Conservation (phyloP, 2,329 filamentous ascomycete species). For the Proliferodiscus dingleyae region DNA sequence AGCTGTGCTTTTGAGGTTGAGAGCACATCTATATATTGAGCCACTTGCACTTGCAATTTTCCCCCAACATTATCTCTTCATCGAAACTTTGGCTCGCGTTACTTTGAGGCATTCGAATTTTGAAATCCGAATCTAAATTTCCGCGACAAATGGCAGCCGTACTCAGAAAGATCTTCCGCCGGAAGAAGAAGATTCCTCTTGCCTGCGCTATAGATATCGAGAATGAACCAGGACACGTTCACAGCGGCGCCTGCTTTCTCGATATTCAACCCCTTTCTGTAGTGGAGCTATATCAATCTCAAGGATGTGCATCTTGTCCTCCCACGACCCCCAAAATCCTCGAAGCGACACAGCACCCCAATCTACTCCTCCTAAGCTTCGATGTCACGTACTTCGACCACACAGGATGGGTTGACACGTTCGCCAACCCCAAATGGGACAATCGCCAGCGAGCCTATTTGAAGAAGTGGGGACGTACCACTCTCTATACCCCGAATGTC, state of each 20-base stretch:
- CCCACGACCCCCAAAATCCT: conserved; percentile 32
- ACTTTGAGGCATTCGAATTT: too few species aligned
- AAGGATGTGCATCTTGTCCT: conserved; percentile 33
- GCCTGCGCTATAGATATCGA: conserved; percentile 31
- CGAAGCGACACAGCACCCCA: conserved; percentile 27
- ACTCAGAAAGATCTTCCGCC: conserved; percentile 28
- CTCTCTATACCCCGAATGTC: conserved; percentile 32
- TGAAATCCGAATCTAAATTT: too few species aligned
- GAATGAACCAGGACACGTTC: conserved; percentile 29
- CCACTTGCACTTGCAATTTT: too few species aligned
- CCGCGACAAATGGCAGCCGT: conserved; percentile 5
- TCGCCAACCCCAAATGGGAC: conserved; percentile 29
- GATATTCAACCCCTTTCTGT: conserved; percentile 32
- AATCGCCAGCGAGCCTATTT: conserved; percentile 33
- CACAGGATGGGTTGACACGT: conserved; percentile 33
- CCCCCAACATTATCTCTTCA: too few species aligned
- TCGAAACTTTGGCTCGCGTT: too few species aligned
- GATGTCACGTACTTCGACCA: conserved; percentile 35
- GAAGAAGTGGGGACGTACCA: conserved; percentile 29
- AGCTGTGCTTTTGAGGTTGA: too few species aligned
- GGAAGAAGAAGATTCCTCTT: conserved; percentile 32
- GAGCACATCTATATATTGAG: too few species aligned
- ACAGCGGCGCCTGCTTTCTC: conserved; percentile 33
- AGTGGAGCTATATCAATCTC: conserved; percentile 34
- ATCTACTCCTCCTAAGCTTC: conserved; percentile 33